Evolutionary conservation across 805 yeast genomes (phyloP).

Genomic region (Scheffersomyces amazonensis): DNA sequence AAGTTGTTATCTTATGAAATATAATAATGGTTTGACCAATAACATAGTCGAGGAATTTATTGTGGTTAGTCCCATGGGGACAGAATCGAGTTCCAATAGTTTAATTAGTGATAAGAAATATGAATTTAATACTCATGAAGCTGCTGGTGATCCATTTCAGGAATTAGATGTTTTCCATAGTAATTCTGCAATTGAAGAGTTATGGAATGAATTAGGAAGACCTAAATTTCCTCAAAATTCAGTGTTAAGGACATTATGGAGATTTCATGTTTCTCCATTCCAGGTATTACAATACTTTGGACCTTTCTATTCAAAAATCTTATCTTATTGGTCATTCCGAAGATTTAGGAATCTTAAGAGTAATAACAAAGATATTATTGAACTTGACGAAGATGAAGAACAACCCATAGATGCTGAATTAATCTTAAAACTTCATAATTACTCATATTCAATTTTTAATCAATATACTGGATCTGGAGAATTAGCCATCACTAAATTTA

Average conservation of each 20-base stretch:
- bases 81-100: constrained; percentile 35
- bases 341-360: constrained; percentile 30
- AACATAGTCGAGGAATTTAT: constrained; percentile 19
- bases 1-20: constrained; percentile 40
- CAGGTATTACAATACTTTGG: constrained; percentile 36
- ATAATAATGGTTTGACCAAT: constrained; percentile 17
- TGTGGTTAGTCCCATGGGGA: constrained; percentile 43
- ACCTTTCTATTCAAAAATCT: constrained; percentile 37
- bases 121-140: constrained; percentile 32
- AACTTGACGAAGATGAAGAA: constrained; percentile 1
- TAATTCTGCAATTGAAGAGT: constrained; percentile 12
- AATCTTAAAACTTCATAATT: constrained; percentile 35
- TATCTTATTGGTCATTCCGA: constrained; percentile 41
- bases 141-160: constrained; percentile 32
- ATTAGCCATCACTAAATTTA: constrained; percentile 39
- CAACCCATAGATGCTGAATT: constrained; percentile 11
- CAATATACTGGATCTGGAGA: constrained; percentile 44
- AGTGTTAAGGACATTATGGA: constrained; percentile 33
- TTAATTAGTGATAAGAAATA: constrained; percentile 27
- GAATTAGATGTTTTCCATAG: constrained; percentile 23
- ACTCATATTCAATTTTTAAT: constrained; percentile 40
- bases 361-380: constrained; percentile 11
- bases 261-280: constrained; percentile 36
- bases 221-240: constrained; percentile 36
- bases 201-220: constrained; percentile 34